These are phyloP conservation scores for Cerioporus squamosus DNA, from an alignment of 1,284 basidiomycete species.

Conservation along the genomic window DNA sequence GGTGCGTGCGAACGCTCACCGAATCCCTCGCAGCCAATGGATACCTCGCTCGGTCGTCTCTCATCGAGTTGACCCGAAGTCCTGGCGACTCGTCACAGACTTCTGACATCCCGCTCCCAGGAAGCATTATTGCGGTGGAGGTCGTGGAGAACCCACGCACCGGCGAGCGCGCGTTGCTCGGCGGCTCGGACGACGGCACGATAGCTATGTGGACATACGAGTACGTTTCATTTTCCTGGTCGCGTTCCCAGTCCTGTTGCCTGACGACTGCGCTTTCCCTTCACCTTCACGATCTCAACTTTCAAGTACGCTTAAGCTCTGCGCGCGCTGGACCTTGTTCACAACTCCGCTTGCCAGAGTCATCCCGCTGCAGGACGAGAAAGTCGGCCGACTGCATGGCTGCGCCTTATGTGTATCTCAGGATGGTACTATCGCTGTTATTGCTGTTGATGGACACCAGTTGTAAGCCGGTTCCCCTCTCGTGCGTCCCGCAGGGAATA, in stretches of 20 bases:
- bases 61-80: slow-evolving; percentile 36
- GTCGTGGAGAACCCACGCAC: slow-evolving; percentile 58
- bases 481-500: too few relatives aligned
- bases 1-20: too few relatives aligned
- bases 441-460: slow-evolving; percentile 78
- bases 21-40: slow-evolving; percentile 59
- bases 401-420: slow-evolving; percentile 76
- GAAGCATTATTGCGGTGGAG: slow-evolving; percentile 55
- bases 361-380: slow-evolving; percentile 60
- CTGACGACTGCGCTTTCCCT: slow-evolving; percentile 4
- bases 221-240: slow-evolving; percentile 38
- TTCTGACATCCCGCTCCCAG: slow-evolving; percentile 52
- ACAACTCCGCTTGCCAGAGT: slow-evolving; percentile 63
- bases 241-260: background rate
- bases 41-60: slow-evolving; percentile 45
- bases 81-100: slow-evolving; percentile 35
- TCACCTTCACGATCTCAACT: background rate
- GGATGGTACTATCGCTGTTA: slow-evolving; percentile 84
- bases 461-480: slow-evolving; percentile 53
- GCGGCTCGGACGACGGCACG: slow-evolving; percentile 77
- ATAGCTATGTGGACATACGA: slow-evolving; percentile 70
- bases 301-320: slow-evolving; percentile 62
- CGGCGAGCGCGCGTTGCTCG: slow-evolving; percentile 62
- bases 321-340: slow-evolving; percentile 75
- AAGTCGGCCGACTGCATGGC: slow-evolving; percentile 64